Evolutionary conservation across 2,329 filamentous ascomycete species (phyloP).

Genomic region (Tolypocladium inflatum): DNA sequence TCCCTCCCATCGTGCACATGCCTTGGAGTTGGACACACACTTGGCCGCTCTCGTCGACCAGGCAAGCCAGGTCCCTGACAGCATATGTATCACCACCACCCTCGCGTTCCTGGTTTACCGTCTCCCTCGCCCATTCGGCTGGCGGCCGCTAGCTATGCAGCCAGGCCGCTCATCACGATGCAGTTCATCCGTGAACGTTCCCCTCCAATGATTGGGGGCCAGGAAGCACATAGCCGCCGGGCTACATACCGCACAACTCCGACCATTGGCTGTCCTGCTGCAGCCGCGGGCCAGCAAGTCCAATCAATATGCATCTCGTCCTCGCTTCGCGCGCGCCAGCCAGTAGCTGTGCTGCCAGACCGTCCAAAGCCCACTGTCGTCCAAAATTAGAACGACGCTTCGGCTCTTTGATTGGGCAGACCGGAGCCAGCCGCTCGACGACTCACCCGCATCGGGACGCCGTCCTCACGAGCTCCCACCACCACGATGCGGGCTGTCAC

Average conservation of each 20-base stretch:
- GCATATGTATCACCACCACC: neutral
- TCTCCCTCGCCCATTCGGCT: neutral
- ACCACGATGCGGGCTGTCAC: neutral
- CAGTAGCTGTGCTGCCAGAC: conserved; percentile 13
- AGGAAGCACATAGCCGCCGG: conserved; percentile 16
- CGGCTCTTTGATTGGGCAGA: conserved; percentile 21
- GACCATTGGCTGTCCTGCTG: conserved; percentile 11
- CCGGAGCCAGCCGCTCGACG: neutral
- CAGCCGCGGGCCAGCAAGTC: conserved; percentile 13
- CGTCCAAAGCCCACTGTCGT: conserved; percentile 13
- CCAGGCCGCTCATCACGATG: neutral
- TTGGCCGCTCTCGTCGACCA: neutral
- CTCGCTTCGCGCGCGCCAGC: conserved; percentile 30
- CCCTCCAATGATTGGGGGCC: conserved; percentile 5
- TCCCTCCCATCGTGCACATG: neutral
- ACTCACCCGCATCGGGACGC: neutral
- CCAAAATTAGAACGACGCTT: conserved; percentile 25
- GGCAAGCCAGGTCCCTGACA: neutral
- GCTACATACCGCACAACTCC: conserved; percentile 5
- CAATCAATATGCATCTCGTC: conserved; percentile 8
- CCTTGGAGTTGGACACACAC: neutral
- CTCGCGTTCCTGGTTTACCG: neutral
- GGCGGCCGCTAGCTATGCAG: neutral
- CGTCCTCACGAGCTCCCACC: neutral
- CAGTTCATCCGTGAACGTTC: neutral